These are phyloP conservation scores for Anthoceros angustus DNA, from an alignment of 225 moss, liverwort and hornwort genomes.

Conservation along the genomic window DNA sequence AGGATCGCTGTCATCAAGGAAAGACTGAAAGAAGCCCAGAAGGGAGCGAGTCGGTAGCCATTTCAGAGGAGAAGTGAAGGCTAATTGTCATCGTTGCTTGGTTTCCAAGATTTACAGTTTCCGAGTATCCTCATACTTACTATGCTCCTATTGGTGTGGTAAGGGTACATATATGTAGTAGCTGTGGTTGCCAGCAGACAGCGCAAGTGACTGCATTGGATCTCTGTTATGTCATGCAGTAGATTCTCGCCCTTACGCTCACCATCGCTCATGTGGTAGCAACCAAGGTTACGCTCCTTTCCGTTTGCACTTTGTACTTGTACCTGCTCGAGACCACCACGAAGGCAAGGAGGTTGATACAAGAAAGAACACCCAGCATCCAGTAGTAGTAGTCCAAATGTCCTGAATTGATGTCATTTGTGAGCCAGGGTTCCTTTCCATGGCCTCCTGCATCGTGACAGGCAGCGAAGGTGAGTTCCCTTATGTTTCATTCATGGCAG, in stretches of 20 bases:
- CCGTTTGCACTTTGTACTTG: conserved; percentile 11
- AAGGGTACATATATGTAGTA: too few species aligned
- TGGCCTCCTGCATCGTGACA: not conserved
- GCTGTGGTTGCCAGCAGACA: too few species aligned
- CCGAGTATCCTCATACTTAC: too few species aligned
- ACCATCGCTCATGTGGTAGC: not conserved
- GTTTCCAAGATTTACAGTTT: too few species aligned
- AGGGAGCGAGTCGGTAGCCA: not conserved
- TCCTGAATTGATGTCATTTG: conserved; percentile 11
- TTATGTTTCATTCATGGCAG: not conserved
- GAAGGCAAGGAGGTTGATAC: conserved; percentile 12
- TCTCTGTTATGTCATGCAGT: too few species aligned
- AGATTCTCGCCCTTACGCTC: too few species aligned
- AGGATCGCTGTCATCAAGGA: conserved; percentile 52
- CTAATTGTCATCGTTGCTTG: too few species aligned
- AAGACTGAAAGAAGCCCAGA: conserved; percentile 61
- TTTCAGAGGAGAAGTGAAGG: not conserved
- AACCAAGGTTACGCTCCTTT: not conserved
- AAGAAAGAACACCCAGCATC: conserved; percentile 13
- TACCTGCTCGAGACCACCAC: conserved; percentile 5
- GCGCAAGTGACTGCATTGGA: too few species aligned
- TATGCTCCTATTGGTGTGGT: too few species aligned
- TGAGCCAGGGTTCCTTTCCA: conserved; percentile 13
- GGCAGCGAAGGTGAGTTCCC: not conserved
- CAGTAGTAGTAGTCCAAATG: conserved; percentile 15